Evolutionary conservation across 208 protist species (phyloP), one percentile per base, ranked within the genome.

Genomic region (Angomonas deanei): DNA sequence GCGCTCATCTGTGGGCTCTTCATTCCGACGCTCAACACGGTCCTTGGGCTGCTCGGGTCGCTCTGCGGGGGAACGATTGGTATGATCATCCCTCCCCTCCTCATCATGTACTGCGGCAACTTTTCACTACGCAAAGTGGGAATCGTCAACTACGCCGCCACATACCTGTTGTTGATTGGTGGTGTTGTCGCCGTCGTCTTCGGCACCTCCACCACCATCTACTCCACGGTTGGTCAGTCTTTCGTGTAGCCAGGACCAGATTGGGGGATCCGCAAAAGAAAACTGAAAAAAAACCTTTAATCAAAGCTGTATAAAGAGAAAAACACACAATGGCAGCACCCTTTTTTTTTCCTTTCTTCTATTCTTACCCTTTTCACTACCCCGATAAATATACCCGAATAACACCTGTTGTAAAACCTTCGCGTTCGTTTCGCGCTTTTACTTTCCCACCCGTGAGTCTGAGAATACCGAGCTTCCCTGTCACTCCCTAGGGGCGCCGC

Each of bases 91-190:
- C 76, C 76, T 0, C 68, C 79, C 0, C 66, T 90, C 8, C 78
- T 86, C 61, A 68, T 75, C 48, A 90, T 90, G 74, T 86, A 90
- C 56, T 62, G 66, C n/a, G 76, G 79, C 32, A 28, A 66, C 61
- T 86, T 66, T 60, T 74, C 65, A 17, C 15, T 82, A 17, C 32
- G 26, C 27, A 60, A 60, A 21, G 61, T 78, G 1, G 77, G 73
- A 19, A 70, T 55, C 57, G 39, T 84, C 17, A 65, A 73, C 34
- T 84, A 80, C 66, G 24, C 64, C 30, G 68, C 66, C 26, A 86
- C 83, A 13, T 69, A 84, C 50, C 53, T 82, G n/a, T 64, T 76
- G 28, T 53, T 86, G 17, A 47, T 90, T 52, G 65, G 54, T 17
- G 79, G 79, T 21, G 68, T 78, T 17, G 61, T 83, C 31, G 76